Evolutionary conservation across 495 filamentous ascomycete genomes (phyloP).

Genomic region (Usnea hakonensis): DNA sequence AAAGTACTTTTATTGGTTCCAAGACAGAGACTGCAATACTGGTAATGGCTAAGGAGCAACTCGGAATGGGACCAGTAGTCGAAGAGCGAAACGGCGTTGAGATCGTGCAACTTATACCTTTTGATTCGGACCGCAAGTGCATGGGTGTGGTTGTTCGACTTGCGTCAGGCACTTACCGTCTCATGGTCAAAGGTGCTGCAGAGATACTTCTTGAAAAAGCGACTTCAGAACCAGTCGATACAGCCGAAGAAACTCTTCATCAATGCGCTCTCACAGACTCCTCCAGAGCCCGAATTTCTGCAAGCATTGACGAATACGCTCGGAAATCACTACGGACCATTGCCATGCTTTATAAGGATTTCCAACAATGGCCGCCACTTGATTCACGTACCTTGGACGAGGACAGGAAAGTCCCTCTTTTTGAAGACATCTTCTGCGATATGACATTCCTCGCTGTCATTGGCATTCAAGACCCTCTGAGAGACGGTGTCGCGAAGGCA

Average conservation of each 20-base stretch:
- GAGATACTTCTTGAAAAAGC: slow-evolving; percentile 55
- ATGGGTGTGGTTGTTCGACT: slow-evolving; percentile 59
- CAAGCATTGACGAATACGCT: slow-evolving; percentile 50
- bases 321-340: slow-evolving; percentile 55
- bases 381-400: slow-evolving; percentile 40
- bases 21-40: slow-evolving; percentile 67
- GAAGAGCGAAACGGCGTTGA: slow-evolving; percentile 52
- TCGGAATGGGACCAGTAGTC: slow-evolving; percentile 53
- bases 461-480: slow-evolving; percentile 61
- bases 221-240: slow-evolving; percentile 31
- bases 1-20: slow-evolving; percentile 53
- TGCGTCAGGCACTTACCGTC: slow-evolving; percentile 47
- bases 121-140: slow-evolving; percentile 61
- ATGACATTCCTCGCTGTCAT: slow-evolving; percentile 58
- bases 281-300: slow-evolving; percentile 28
- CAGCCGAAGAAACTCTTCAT: slow-evolving; percentile 33
- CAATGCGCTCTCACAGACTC: slow-evolving; percentile 32
- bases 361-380: slow-evolving; percentile 52
- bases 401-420: slow-evolving; percentile 43
- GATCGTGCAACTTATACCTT: slow-evolving; percentile 57
- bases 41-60: slow-evolving; percentile 50
- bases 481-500: slow-evolving; percentile 66
- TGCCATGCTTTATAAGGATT: slow-evolving; percentile 56
- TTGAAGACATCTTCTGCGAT: slow-evolving; percentile 48
- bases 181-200: slow-evolving; percentile 63